Evolutionary conservation across 2,329 filamentous ascomycete genomes (phyloP).

Genomic region (Pleoardoris graminearum): DNA sequence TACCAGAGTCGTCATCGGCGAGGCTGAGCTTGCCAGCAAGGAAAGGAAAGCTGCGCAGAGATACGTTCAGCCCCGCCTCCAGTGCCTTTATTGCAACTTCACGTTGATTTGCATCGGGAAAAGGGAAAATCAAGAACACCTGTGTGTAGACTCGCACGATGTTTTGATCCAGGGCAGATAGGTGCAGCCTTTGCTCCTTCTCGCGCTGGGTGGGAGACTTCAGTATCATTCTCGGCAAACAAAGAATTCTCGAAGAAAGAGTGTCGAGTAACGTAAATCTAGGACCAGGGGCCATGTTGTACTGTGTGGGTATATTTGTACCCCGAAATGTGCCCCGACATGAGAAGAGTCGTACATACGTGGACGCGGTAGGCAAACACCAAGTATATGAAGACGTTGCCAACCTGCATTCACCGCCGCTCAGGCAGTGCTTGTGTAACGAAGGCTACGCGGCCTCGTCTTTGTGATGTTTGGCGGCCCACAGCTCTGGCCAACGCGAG

Average conservation of each 20-base stretch:
- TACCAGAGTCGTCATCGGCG: conserved; percentile 27
- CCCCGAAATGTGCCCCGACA: background rate
- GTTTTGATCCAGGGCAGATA: conserved; percentile 38
- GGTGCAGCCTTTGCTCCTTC: conserved; percentile 29
- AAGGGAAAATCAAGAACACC: conserved; percentile 37
- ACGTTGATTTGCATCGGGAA: conserved; percentile 30
- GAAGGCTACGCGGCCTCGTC: conserved; percentile 27
- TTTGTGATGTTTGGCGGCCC: conserved; percentile 29
- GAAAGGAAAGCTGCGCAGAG: conserved; percentile 33
- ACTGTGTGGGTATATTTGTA: conserved; percentile 2
- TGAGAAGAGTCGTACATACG: background rate
- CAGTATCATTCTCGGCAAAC: conserved; percentile 30
- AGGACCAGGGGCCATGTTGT: background rate
- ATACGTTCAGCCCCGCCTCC: conserved; percentile 25
- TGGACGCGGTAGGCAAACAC: conserved; percentile 6
- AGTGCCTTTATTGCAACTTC: conserved; percentile 34
- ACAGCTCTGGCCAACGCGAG: conserved; percentile 20
- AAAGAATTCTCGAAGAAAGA: conserved; percentile 17
- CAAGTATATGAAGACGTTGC: conserved; percentile 6
- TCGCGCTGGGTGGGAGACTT: conserved; percentile 25
- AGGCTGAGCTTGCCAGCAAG: conserved; percentile 37
- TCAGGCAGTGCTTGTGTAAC: conserved; percentile 27
- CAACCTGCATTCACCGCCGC: conserved; percentile 7
- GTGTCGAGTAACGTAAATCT: conserved; percentile 14
- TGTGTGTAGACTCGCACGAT: conserved; percentile 39